Base-by-base conservation (phyloP, 2,329 filamentous ascomycete genomes). In the Penicillium sp. region DNA sequence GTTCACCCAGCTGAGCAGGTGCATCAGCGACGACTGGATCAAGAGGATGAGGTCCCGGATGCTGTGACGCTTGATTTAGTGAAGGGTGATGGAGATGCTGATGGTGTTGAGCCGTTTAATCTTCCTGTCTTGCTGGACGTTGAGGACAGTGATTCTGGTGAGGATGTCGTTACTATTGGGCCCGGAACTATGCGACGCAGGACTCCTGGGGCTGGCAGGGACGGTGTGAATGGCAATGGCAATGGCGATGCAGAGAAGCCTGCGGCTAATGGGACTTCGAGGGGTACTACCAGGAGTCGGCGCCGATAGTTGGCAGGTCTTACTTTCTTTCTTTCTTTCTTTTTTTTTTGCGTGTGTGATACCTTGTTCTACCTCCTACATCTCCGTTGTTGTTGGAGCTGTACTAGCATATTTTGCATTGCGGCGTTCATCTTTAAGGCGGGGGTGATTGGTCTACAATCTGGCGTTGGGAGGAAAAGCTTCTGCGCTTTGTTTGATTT, bases 111-210 rank as follows among this genome's bases (percentile, higher is more conserved):
- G 7, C 80, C 82, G n/a, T 97, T 97, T 72, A 84, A 86, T 57
- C 95, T 99, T 88, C 95, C 94, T 0, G 90, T 99, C 3, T 77
- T 97, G n/a, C 85, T 96, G 62, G 91, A 96, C 71, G 85, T 97
- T 46, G 91, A 92, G 48, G 92, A 96, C 68, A 96, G 91, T 67
- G 94, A 97, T 70, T 96, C 91, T 70, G 94, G 97, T 70, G 94
- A 99, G 68, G 95, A 99, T 70, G 83, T 88, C 50, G 78, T 88
- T 37, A 82, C 84, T 37, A 80, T 88, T 53, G 86, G 86, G 0
- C 82, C 85, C 0, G 93, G 93, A 12, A 96, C 94, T 47, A 93
- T 96, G 82, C 84, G 93, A 64, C 84, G 92, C 58, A 89, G 92
- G 71, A 96, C 91, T 71, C 87, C 91, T 12, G 90, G 90, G 1